phyloP scores from a whole-genome alignment of 2,329 filamentous ascomycete species.

The Incumbomyces lentus region DNA sequence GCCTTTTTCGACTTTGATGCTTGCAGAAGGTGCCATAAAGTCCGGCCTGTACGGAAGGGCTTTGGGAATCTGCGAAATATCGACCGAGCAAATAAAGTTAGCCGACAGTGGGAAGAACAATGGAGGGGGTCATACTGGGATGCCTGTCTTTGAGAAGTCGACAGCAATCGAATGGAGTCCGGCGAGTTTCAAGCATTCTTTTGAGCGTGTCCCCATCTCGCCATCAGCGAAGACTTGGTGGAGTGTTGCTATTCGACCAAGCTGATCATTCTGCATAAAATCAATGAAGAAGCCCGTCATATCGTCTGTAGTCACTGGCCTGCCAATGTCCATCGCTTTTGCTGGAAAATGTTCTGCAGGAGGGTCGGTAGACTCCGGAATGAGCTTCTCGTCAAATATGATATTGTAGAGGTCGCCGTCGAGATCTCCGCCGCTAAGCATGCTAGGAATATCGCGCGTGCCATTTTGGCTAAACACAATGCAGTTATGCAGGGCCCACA shows the following conservation, averaged over 20 bases:
- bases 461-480: slow-evolving; percentile 68
- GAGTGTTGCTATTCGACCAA: slow-evolving; percentile 54
- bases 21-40: slow-evolving; percentile 34
- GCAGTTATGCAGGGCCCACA: slow-evolving; percentile 58
- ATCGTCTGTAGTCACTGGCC: slow-evolving; percentile 50
- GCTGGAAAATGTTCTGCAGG: slow-evolving; percentile 63
- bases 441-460: slow-evolving; percentile 62
- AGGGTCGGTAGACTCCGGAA: slow-evolving; percentile 28
- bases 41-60: slow-evolving; percentile 35
- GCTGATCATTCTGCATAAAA: slow-evolving; percentile 58
- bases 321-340: slow-evolving; percentile 47
- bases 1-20: slow-evolving; percentile 9
- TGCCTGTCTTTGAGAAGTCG: slow-evolving; percentile 67
- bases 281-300: slow-evolving; percentile 74
- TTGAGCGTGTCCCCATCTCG: slow-evolving; percentile 42
- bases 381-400: slow-evolving; percentile 55
- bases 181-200: slow-evolving; percentile 46
- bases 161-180: slow-evolving; percentile 60
- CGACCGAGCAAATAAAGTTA: slow-evolving; percentile 28
- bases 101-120: not conserved
- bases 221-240: slow-evolving; percentile 59
- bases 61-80: slow-evolving; percentile 35
- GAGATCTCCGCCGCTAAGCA: slow-evolving; percentile 70
- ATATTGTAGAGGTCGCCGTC: slow-evolving; percentile 76
- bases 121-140: slow-evolving; percentile 31